These are phyloP conservation scores for Venturiaceae sp. DNA, from an alignment of 2,329 filamentous ascomycete species.

Conservation along the genomic window DNA sequence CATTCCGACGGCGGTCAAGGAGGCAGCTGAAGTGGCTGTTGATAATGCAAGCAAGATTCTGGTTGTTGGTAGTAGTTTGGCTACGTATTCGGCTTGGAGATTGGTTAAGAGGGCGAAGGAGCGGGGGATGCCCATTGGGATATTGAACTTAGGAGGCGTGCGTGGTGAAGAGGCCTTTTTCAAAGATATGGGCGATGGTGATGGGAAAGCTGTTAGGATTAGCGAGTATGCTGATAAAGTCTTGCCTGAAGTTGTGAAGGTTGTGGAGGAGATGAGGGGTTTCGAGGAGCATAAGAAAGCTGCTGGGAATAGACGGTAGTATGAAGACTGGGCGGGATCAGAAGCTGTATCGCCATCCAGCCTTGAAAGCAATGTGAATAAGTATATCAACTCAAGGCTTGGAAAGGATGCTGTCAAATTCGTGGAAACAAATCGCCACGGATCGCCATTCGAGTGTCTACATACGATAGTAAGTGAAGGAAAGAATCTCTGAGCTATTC, in stretches of 20 bases:
- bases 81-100: slow-evolving; percentile 92
- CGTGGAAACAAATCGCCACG: too few relatives aligned
- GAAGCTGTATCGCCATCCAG: too few relatives aligned
- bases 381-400: too few relatives aligned
- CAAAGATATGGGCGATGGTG: slow-evolving; percentile 34
- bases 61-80: slow-evolving; percentile 79
- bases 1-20: slow-evolving; percentile 60
- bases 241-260: slow-evolving; percentile 5
- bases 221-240: slow-evolving; percentile 1
- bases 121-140: slow-evolving; percentile 72
- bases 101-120: slow-evolving; percentile 76
- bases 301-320: not conserved
- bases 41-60: slow-evolving; percentile 67
- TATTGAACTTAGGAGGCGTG: slow-evolving; percentile 80
- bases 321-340: too few relatives aligned
- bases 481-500: too few relatives aligned
- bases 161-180: slow-evolving; percentile 71
- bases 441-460: too few relatives aligned
- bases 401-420: too few relatives aligned
- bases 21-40: slow-evolving; percentile 67
- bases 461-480: too few relatives aligned
- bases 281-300: not conserved
- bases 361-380: too few relatives aligned
- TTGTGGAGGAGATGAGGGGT: not conserved
- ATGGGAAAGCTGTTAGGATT: slow-evolving; percentile 11